phyloP scores from a whole-genome alignment of 441 rosid genomes.

The Erodium trifolium region DNA sequence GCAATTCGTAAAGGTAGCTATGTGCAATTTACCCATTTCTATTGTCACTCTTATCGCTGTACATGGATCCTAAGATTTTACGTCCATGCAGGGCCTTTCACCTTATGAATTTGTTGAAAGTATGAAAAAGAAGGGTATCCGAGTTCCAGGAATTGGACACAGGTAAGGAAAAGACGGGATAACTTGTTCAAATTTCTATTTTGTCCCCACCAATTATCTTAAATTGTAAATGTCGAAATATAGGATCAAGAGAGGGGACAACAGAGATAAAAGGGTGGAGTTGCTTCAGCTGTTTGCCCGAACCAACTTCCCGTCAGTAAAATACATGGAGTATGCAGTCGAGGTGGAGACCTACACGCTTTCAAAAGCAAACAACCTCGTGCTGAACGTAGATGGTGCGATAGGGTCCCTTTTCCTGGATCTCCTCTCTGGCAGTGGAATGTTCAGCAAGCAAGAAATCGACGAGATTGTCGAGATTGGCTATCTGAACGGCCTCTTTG shows the following conservation, averaged over 20 bases:
- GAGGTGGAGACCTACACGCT: background rate
- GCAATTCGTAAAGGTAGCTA: too few species aligned
- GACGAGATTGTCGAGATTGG: constrained; percentile 30
- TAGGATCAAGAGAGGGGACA: constrained; percentile 96
- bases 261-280: constrained; percentile 91
- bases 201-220: too few species aligned
- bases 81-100: constrained; percentile 46
- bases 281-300: constrained; percentile 74
- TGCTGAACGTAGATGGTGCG: background rate
- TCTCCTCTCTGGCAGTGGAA: background rate
- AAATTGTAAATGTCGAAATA: background rate
- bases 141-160: constrained; percentile 97
- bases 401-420: background rate
- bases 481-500: constrained; percentile 82
- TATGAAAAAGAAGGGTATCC: constrained; percentile 97
- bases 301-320: constrained; percentile 81
- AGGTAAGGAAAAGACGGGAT: constrained; percentile 35
- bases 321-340: constrained; percentile 54
- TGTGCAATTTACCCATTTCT: too few species aligned
- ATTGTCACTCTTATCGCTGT: too few species aligned
- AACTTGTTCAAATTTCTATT: too few species aligned
- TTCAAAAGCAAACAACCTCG: background rate
- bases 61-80: too few species aligned
- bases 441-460: background rate
- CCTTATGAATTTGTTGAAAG: constrained; percentile 86